Percentiles rank a stretch among this genome's conserved stretches.
Conservation (phyloP, 2,329 filamentous ascomycete species). For the Ampelomyces quisqualis region DNA sequence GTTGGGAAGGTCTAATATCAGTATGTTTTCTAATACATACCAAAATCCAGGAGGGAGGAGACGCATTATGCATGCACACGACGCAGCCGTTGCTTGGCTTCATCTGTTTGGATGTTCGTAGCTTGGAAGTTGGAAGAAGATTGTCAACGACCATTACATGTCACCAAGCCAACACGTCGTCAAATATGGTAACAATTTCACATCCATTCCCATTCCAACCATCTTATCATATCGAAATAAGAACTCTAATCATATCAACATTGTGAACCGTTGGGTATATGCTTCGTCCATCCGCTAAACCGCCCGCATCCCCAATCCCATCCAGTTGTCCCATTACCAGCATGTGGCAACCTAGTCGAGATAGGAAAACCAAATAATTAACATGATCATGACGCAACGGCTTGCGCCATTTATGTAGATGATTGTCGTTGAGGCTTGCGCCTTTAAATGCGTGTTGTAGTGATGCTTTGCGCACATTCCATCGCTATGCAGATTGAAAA, state of each 20-base stretch:
- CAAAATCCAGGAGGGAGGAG: too few relatives aligned
- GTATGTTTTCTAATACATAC: too few relatives aligned
- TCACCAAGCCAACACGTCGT: too few relatives aligned
- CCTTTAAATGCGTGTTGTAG: constrained; percentile 23
- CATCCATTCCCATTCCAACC: neutral
- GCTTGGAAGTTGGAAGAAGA: too few relatives aligned
- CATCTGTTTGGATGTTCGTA: too few relatives aligned
- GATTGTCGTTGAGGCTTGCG: constrained; percentile 24
- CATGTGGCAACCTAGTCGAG: constrained; percentile 27
- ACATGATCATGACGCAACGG: constrained; percentile 11
- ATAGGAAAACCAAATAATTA: constrained; percentile 21
- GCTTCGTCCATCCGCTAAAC: neutral
- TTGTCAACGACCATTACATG: too few relatives aligned
- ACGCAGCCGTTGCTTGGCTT: too few relatives aligned
- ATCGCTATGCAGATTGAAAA: constrained; percentile 34
- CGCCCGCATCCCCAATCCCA: neutral
- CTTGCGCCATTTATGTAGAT: constrained; percentile 10
- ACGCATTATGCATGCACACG: too few relatives aligned
- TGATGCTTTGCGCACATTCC: constrained; percentile 14
- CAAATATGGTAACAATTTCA: too few relatives aligned
- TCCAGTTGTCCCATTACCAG: constrained; percentile 37
- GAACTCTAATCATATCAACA: neutral
- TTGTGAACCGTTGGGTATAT: neutral
- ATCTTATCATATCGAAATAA: neutral
- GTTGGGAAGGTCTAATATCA: too few relatives aligned